phyloP scores from a whole-genome alignment of 805 yeast species.

The Wickerhamomyces bisporus region DNA sequence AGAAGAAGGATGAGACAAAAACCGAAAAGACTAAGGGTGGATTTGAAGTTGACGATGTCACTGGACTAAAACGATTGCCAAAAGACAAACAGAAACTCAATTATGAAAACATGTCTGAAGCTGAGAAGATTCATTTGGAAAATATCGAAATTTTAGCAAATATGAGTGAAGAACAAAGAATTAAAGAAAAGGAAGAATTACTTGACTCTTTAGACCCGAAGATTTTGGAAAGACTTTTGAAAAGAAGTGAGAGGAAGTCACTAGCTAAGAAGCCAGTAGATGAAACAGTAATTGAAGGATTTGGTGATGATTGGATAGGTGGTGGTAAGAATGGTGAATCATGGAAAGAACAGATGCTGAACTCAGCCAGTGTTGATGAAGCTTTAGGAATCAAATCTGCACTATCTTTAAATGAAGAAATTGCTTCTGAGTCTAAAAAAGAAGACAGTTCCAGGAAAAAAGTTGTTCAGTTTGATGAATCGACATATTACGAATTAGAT shows the following conservation, averaged over 20 bases:
- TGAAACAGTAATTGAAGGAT: constrained; percentile 20
- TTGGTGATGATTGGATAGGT: constrained; percentile 26
- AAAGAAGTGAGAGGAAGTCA: constrained; percentile 47
- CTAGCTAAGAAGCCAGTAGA: constrained; percentile 6
- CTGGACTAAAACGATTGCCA: constrained; percentile 74
- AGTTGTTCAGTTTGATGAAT: constrained; percentile 29
- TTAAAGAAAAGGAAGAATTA: constrained; percentile 60
- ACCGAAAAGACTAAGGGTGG: constrained; percentile 88
- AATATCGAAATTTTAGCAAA: constrained; percentile 55
- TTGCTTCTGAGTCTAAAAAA: constrained; percentile 9
- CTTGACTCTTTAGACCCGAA: constrained; percentile 64
- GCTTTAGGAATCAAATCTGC: constrained; percentile 14
- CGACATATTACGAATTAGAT: constrained; percentile 22
- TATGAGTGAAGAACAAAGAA: constrained; percentile 65
- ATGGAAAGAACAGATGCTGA: constrained; percentile 19
- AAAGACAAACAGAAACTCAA: constrained; percentile 76
- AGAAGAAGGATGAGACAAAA: constrained; percentile 91
- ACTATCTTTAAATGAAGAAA: neutral
- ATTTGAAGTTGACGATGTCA: constrained; percentile 83
- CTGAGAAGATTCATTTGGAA: constrained; percentile 72
- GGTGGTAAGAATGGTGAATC: constrained; percentile 21
- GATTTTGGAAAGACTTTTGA: constrained; percentile 52
- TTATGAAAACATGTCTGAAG: constrained; percentile 41
- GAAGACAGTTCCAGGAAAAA: constrained; percentile 13
- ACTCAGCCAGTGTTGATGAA: constrained; percentile 13